A percentile compares a stretch with the other conserved stretches of the same genome.
phyloP scores from a whole-genome alignment of 2,329 filamentous ascomycete species.

The Scolecobasidium constrictum region DNA sequence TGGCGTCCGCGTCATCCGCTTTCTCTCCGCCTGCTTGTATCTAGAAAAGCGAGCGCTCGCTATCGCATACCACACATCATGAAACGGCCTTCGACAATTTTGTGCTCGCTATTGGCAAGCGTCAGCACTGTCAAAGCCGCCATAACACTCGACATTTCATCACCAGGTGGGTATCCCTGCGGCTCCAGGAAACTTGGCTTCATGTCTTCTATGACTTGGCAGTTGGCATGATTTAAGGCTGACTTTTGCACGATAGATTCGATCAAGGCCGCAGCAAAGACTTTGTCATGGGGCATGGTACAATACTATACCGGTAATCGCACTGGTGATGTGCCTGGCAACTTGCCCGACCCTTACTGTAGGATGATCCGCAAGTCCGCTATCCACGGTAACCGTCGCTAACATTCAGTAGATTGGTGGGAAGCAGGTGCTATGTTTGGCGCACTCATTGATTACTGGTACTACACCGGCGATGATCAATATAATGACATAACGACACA shows the following conservation, averaged over 20 bases:
- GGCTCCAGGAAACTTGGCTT: not conserved
- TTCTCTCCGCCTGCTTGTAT: not conserved
- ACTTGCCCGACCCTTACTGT: conserved; percentile 35
- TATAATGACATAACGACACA: conserved; percentile 31
- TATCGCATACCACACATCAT: conserved; percentile 1
- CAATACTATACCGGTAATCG: conserved; percentile 54
- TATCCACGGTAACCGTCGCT: conserved; percentile 26
- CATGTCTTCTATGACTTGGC: not conserved
- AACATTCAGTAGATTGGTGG: conserved; percentile 29
- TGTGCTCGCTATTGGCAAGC: conserved; percentile 4
- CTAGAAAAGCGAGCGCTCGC: not conserved
- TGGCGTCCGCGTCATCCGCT: conserved; percentile 8
- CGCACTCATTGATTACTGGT: conserved; percentile 30
- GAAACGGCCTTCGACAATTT: conserved; percentile 2
- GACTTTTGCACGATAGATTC: conserved; percentile 41
- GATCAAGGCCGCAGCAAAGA: conserved; percentile 49
- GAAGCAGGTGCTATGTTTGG: conserved; percentile 30
- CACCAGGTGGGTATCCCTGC: conserved; percentile 17
- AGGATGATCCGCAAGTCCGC: conserved; percentile 31
- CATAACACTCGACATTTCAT: conserved; percentile 7
- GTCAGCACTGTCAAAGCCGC: conserved; percentile 5
- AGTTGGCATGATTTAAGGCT: not conserved
- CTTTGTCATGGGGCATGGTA: conserved; percentile 50
- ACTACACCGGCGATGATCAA: conserved; percentile 29
- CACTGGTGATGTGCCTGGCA: conserved; percentile 47